Conservation (phyloP, 1,139 yeast species). For the Arxiozyma telluris region DNA sequence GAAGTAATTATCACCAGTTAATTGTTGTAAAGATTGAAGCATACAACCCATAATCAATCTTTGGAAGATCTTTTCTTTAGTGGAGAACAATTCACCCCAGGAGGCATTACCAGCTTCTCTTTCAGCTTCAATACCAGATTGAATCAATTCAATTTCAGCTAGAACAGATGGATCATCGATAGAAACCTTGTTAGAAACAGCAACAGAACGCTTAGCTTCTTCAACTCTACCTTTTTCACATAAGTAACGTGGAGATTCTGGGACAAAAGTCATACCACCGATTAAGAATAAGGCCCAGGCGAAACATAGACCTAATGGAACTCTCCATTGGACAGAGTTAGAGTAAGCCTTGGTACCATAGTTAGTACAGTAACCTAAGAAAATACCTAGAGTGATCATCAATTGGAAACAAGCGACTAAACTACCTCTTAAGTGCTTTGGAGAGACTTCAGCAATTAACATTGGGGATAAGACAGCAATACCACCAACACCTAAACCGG, state of each 20-base stretch:
- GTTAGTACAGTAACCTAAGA: constrained; percentile 53
- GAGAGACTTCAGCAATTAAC: constrained; percentile 57
- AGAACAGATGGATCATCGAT: constrained; percentile 39
- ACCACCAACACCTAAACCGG: constrained; percentile 34
- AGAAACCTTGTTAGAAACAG: constrained; percentile 39
- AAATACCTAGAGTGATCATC: constrained; percentile 54
- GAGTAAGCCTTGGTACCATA: constrained; percentile 45
- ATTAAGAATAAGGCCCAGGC: constrained; percentile 36
- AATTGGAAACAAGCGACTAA: constrained; percentile 55
- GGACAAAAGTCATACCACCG: constrained; percentile 55
- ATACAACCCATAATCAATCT: constrained; percentile 56
- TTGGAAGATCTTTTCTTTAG: constrained; percentile 38
- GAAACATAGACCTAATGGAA: constrained; percentile 47
- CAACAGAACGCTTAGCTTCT: constrained; percentile 45
- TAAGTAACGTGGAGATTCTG: constrained; percentile 72
- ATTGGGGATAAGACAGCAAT: constrained; percentile 54
- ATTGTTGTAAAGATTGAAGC: constrained; percentile 62
- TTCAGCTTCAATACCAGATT: constrained; percentile 50
- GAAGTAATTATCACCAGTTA: constrained; percentile 72
- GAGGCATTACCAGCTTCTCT: constrained; percentile 31
- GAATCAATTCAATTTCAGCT: constrained; percentile 50
- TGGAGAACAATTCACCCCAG: constrained; percentile 33
- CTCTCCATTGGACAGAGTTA: constrained; percentile 51
- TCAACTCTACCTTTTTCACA: constrained; percentile 44
- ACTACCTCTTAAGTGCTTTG: constrained; percentile 60